Evolutionary conservation across 169 alveolate genomes (phyloP).

Genomic region (Plasmodium yoelii): DNA sequence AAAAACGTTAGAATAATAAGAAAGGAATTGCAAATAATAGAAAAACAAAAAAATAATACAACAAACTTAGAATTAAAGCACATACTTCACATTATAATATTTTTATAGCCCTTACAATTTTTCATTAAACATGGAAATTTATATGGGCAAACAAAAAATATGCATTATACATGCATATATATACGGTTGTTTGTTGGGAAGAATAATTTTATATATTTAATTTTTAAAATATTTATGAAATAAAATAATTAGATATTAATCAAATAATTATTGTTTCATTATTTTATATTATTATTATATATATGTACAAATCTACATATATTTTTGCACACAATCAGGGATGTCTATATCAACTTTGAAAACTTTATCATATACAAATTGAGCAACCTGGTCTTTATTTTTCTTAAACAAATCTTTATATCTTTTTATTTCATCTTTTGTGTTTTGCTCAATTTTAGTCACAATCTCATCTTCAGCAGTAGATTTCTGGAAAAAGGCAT

Average conservation of each 20-base stretch:
- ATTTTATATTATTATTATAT: background rate
- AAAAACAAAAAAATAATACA: no score
- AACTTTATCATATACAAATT: slow-evolving; percentile 60
- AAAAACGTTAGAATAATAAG: background rate
- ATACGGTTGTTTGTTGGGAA: background rate
- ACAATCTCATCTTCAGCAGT: slow-evolving; percentile 73
- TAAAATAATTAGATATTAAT: background rate
- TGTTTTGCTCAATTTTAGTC: slow-evolving; percentile 56
- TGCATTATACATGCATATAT: no score
- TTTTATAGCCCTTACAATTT: no score
- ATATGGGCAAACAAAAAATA: no score
- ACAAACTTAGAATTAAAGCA: no score
- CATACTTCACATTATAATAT: no score
- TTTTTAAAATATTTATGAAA: background rate
- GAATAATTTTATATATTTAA: background rate
- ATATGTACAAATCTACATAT: background rate
- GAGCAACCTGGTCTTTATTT: slow-evolving; percentile 72
- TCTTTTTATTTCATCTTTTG: slow-evolving; percentile 67
- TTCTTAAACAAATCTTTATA: slow-evolving; percentile 62
- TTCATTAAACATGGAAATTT: no score
- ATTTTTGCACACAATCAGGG: slow-evolving; percentile 59
- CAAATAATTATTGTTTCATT: background rate
- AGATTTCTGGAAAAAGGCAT: slow-evolving; percentile 7
- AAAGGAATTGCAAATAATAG: background rate
- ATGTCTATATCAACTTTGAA: slow-evolving; percentile 56